Percentiles rank a stretch among this genome's conserved stretches.
phyloP scores from a whole-genome alignment of 176 grass and related monocot species.

The Oryza australiensis region DNA sequence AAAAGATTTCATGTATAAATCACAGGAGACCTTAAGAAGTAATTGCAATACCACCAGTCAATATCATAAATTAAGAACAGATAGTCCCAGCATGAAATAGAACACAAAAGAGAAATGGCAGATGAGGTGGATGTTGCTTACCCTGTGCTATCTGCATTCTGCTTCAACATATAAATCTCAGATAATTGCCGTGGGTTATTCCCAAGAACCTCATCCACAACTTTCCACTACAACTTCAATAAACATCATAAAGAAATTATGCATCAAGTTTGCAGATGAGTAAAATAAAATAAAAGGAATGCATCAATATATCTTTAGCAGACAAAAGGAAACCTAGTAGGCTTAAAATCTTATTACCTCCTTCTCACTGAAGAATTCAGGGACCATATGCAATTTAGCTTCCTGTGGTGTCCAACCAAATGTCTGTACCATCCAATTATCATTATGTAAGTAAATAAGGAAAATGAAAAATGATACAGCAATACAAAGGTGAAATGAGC shows the following conservation, averaged over 20 bases:
- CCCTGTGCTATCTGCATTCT: constrained; percentile 56
- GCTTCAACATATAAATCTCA: constrained; percentile 87
- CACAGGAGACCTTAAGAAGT: neutral
- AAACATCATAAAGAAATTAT: constrained; percentile 64
- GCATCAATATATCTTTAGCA: constrained; percentile 5
- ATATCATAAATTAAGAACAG: neutral
- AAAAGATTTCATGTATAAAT: neutral
- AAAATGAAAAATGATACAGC: neutral
- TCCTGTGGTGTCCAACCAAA: constrained; percentile 92
- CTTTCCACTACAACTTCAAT: constrained; percentile 99
- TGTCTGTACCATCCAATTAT: constrained; percentile 52
- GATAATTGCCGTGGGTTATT: constrained; percentile 81
- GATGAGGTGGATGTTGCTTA: constrained; percentile 45
- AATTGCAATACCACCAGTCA: neutral
- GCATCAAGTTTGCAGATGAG: constrained; percentile 12
- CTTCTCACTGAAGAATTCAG: constrained; percentile 85
- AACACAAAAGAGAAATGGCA: constrained; percentile 1
- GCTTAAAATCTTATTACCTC: constrained; percentile 69
- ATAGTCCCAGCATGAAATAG: neutral
- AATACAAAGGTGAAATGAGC: constrained; percentile 11
- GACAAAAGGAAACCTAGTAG: constrained; percentile 25
- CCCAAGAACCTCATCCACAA: constrained; percentile 92
- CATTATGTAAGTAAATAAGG: neutral
- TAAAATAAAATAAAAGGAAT: constrained; percentile 16
- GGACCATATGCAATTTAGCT: constrained; percentile 92